These are phyloP conservation scores for Aphanomyces stellatus DNA, from an alignment of 352 stramenopile species.

Conservation along the genomic window DNA sequence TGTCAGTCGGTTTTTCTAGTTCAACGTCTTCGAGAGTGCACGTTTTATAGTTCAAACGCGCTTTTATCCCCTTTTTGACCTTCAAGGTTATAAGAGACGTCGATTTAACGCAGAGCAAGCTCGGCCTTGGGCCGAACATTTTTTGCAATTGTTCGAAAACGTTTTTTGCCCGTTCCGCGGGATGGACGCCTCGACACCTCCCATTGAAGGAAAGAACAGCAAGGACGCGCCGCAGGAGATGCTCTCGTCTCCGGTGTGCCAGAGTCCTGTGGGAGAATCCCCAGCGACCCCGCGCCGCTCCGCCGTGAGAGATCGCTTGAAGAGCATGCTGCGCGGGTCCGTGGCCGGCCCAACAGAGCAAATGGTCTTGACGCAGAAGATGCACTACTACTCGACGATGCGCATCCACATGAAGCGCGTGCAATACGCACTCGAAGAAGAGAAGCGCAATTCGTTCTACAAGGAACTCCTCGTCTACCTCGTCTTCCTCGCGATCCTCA, in stretches of 20 bases:
- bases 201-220: not conserved
- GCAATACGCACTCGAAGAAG: constrained; percentile 66
- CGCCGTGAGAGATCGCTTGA: not conserved
- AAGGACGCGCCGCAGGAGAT: not conserved
- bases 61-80: too few relatives aligned
- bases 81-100: too few relatives aligned
- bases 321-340: not conserved
- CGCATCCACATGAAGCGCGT: constrained; percentile 79
- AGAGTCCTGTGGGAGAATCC: not conserved
- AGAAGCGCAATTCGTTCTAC: constrained; percentile 81
- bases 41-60: too few relatives aligned
- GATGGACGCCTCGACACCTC: not conserved
- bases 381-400: constrained; percentile 70
- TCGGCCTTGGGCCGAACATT: too few relatives aligned
- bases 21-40: too few relatives aligned
- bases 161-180: too few relatives aligned
- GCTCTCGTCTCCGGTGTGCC: not conserved
- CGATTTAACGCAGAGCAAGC: not conserved
- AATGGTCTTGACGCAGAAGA: constrained; percentile 40
- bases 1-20: too few relatives aligned
- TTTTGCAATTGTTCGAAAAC: not conserved
- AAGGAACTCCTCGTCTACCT: constrained; percentile 66
- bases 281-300: not conserved
- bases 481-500: constrained; percentile 52
- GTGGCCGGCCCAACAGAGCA: not conserved